A percentile compares a stretch with the other conserved stretches of the same genome.
Conservation (phyloP, 495 filamentous ascomycete genomes). For the Penicillium riverlandense region DNA sequence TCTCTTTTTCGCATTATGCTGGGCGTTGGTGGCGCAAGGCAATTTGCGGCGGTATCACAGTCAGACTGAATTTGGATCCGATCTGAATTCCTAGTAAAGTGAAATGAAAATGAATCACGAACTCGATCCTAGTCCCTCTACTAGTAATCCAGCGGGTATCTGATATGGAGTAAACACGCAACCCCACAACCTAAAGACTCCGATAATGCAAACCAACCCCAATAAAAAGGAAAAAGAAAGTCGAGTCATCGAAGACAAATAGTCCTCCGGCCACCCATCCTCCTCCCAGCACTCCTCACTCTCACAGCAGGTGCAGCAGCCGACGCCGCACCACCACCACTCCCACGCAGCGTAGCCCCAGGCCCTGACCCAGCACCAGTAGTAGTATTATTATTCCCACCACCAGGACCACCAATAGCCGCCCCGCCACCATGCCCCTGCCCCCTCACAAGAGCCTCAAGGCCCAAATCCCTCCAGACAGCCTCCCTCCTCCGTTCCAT, state of each 20-base stretch:
- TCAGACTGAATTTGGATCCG: too few relatives aligned
- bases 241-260: conserved; percentile 29
- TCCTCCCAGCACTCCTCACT: conserved; percentile 20
- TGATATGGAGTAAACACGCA: background rate
- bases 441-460: conserved; percentile 59
- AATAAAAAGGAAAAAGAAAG: conserved; percentile 1
- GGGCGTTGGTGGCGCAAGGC: conserved; percentile 12
- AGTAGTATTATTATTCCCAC: background rate
- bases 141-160: background rate
- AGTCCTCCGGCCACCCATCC: conserved; percentile 32
- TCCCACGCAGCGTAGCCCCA: conserved; percentile 37
- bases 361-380: conserved; percentile 38
- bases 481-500: conserved; percentile 56
- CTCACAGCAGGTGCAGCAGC: conserved; percentile 11
- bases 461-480: conserved; percentile 81
- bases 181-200: background rate
- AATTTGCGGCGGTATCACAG: background rate
- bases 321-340: conserved; percentile 15
- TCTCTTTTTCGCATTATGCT: conserved; percentile 18
- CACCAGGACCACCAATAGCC: conserved; percentile 2
- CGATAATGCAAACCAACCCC: background rate
- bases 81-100: background rate
- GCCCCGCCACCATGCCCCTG: conserved; percentile 16
- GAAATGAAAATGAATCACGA: background rate
- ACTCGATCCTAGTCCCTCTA: background rate